Evolutionary conservation across 495 filamentous ascomycete genomes (phyloP).

Genomic region (Acidiella bohemica): DNA sequence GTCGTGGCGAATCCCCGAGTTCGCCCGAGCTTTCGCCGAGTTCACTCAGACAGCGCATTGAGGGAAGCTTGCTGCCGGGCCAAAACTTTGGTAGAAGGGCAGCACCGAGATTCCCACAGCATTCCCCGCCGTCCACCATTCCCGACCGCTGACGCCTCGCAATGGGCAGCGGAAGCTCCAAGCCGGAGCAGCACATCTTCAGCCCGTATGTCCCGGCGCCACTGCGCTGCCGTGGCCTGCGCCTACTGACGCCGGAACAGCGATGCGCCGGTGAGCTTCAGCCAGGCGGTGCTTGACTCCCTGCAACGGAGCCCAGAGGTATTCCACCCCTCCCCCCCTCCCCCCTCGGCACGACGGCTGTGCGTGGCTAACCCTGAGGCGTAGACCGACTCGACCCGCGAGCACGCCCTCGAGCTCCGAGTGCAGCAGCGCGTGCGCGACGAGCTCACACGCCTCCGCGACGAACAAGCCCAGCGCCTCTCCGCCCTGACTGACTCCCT

Average conservation of each 20-base stretch:
- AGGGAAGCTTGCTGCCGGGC: background rate
- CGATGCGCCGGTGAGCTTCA: conserved; percentile 73
- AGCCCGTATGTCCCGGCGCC: conserved; percentile 21
- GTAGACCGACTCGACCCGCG: conserved; percentile 79
- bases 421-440: conserved; percentile 75
- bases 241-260: conserved; percentile 33
- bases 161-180: conserved; percentile 31
- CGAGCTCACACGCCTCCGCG: conserved; percentile 66
- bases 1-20: no score
- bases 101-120: background rate
- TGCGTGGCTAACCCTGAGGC: no score
- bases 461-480: conserved; percentile 42
- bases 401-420: conserved; percentile 68
- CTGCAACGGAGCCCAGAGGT: conserved; percentile 81
- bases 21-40: background rate
- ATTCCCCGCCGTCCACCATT: background rate
- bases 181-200: conserved; percentile 29
- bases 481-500: conserved; percentile 41
- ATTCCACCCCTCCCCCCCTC: no score
- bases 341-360: no score
- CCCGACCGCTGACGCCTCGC: no score
- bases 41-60: background rate
- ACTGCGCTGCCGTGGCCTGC: conserved; percentile 9
- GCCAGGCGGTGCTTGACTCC: conserved; percentile 64
- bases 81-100: conserved; percentile 7